A percentile compares a stretch with the other conserved stretches of the same genome.
These are phyloP conservation scores for Pugionium dolabratum DNA, from an alignment of 345 rosid species.

Conservation along the genomic window DNA sequence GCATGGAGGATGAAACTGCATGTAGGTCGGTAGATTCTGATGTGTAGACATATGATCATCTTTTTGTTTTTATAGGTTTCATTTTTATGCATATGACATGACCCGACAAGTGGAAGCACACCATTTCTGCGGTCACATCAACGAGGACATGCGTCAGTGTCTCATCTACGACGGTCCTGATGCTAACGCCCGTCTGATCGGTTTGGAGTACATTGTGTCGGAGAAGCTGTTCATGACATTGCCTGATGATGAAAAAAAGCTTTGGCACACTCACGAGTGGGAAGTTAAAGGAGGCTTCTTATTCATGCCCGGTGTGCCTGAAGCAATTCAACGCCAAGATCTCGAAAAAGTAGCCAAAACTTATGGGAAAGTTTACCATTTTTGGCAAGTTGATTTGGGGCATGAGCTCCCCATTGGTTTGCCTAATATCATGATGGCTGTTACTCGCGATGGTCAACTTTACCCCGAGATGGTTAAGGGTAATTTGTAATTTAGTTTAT, in stretches of 20 bases:
- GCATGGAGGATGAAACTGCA: no score
- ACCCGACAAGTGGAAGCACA: constrained; percentile 78
- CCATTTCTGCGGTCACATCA: constrained; percentile 75
- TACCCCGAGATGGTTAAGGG: constrained; percentile 49
- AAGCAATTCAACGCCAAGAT: constrained; percentile 59
- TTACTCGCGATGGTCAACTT: constrained; percentile 70
- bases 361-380: constrained; percentile 71
- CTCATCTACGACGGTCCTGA: constrained; percentile 63
- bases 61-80: constrained; percentile 49
- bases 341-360: constrained; percentile 68
- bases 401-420: constrained; percentile 71
- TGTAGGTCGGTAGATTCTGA: not conserved
- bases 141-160: constrained; percentile 88
- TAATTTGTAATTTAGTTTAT: not conserved
- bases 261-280: constrained; percentile 75
- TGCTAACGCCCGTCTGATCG: constrained; percentile 59
- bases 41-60: not conserved
- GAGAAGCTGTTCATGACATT: constrained; percentile 66
- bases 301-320: constrained; percentile 74
- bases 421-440: constrained; percentile 75
- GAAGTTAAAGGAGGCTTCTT: constrained; percentile 83
- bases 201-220: constrained; percentile 69
- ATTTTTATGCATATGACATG: constrained; percentile 73
- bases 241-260: constrained; percentile 72
- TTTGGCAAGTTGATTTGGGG: constrained; percentile 88